phyloP scores from a whole-genome alignment of 306 rosid genomes.

The Benincasa hispida region DNA sequence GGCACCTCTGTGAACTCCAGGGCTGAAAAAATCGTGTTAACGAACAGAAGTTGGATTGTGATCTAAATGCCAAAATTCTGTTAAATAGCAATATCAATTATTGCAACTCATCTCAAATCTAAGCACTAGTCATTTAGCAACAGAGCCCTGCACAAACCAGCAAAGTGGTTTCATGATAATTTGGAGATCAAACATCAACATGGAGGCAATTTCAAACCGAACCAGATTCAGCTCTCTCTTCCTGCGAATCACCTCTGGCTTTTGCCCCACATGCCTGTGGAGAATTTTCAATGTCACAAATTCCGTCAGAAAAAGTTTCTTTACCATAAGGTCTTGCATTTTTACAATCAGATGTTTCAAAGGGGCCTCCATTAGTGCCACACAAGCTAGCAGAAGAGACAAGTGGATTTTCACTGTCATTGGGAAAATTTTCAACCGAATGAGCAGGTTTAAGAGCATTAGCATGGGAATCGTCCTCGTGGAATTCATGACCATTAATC shows the following conservation, averaged over 20 bases:
- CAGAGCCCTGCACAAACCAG: conserved; percentile 25
- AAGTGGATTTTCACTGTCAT: conserved; percentile 15
- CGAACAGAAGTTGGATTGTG: conserved; percentile 2
- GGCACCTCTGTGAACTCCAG: neutral
- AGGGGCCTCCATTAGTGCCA: conserved; percentile 20
- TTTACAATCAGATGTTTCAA: conserved; percentile 23
- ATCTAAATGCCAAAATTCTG: conserved; percentile 4
- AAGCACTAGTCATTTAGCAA: conserved; percentile 15
- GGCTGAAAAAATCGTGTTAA: conserved; percentile 6
- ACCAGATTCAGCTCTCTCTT: conserved; percentile 21
- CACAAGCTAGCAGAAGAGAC: conserved; percentile 19
- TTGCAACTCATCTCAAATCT: conserved; percentile 12
- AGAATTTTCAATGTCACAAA: conserved; percentile 19
- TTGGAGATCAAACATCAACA: conserved; percentile 9
- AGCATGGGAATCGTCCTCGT: conserved; percentile 11
- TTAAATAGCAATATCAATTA: neutral
- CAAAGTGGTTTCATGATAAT: conserved; percentile 9
- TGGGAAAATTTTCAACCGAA: conserved; percentile 17
- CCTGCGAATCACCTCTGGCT: conserved; percentile 19
- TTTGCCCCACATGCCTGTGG: conserved; percentile 24
- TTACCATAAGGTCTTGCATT: conserved; percentile 13
- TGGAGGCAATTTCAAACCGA: conserved; percentile 11
- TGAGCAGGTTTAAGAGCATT: conserved; percentile 22
- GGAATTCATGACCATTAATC: conserved; percentile 19
- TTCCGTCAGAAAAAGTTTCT: conserved; percentile 24